Conservation (phyloP, 139 green algal genomes). For the Chlorella sp. region DNA sequence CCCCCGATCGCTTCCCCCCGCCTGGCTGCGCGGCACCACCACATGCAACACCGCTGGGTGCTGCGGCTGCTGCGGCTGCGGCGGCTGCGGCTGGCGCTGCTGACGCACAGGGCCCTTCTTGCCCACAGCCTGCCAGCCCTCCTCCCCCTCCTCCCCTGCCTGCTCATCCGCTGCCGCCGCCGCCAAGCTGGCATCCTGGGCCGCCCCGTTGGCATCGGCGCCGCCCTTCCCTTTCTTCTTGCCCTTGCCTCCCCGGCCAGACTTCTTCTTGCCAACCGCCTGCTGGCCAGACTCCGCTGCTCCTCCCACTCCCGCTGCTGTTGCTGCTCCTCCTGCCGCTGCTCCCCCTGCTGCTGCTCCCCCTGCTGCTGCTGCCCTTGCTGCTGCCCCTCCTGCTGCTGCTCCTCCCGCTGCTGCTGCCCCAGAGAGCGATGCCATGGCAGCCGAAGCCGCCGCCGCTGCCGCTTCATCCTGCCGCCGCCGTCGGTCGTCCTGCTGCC, state of each 20-base stretch:
- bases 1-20: not conserved
- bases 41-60: not conserved
- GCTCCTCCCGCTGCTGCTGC: too few species aligned
- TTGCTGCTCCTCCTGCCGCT: too few species aligned
- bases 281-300: not conserved
- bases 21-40: not conserved
- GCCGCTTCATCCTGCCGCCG: not conserved
- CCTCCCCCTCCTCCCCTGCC: not conserved
- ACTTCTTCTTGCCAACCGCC: not conserved
- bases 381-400: too few species aligned
- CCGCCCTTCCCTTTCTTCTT: not conserved
- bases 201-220: not conserved
- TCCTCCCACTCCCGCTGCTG: too few species aligned
- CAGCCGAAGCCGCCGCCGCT: not conserved
- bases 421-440: too few species aligned
- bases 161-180: not conserved
- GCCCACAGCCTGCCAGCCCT: not conserved
- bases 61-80: not conserved
- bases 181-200: not conserved
- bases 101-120: not conserved
- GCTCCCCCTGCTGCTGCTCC: too few species aligned
- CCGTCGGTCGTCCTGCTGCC: not conserved
- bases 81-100: not conserved
- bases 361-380: too few species aligned
- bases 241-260: not conserved